Evolutionary conservation across 495 filamentous ascomycete species (phyloP).

Genomic region (Penicillium nucicola): DNA sequence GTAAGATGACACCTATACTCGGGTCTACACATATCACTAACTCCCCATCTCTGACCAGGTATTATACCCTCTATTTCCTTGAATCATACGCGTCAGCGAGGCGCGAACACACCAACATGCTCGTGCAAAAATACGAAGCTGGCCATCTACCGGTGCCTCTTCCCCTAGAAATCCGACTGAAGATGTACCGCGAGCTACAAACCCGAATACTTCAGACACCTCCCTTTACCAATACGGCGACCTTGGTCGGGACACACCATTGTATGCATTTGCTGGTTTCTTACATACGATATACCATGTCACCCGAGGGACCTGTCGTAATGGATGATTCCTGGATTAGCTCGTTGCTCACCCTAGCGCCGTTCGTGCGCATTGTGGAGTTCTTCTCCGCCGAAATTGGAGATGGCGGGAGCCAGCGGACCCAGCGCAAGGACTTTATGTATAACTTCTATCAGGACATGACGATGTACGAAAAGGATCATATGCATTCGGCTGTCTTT

Average conservation of each 20-base stretch:
- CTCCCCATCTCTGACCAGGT: conserved; percentile 23
- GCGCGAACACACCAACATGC: conserved; percentile 40
- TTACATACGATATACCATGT: conserved; percentile 38
- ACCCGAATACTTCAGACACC: conserved; percentile 39
- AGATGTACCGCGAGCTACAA: conserved; percentile 40
- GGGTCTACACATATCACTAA: background rate
- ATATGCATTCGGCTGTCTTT: conserved; percentile 40
- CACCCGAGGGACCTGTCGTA: conserved; percentile 20
- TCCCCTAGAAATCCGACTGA: conserved; percentile 27
- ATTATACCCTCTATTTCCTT: conserved; percentile 42
- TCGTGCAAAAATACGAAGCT: conserved; percentile 41
- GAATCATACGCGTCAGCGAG: conserved; percentile 39
- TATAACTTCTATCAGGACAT: conserved; percentile 43
- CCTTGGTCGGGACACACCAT: conserved; percentile 44
- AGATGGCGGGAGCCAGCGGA: conserved; percentile 39
- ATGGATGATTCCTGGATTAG: conserved; percentile 44
- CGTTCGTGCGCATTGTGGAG: conserved; percentile 39
- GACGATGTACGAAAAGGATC: conserved; percentile 33
- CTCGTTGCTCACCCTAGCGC: conserved; percentile 41
- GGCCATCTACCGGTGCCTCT: conserved; percentile 39
- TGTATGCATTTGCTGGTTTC: conserved; percentile 43
- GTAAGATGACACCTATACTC: conserved; percentile 15
- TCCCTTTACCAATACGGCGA: conserved; percentile 42
- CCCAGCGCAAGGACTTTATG: conserved; percentile 47
- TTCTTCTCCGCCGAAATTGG: conserved; percentile 49